A percentile compares a stretch with the other conserved stretches of the same genome.
Conservation (phyloP, 495 filamentous ascomycete genomes). For the Penicillium soppii region DNA sequence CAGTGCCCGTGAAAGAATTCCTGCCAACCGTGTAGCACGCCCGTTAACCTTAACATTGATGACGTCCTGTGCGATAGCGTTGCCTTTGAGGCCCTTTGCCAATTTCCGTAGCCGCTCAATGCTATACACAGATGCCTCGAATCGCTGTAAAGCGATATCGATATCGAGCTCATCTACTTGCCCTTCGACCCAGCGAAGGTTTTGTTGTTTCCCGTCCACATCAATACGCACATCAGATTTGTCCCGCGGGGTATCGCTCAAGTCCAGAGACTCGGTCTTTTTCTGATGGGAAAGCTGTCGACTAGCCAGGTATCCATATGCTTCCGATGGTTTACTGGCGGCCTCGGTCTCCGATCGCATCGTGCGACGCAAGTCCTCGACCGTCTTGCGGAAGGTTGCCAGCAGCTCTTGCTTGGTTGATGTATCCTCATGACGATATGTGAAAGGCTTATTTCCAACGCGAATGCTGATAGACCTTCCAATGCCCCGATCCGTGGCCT, state of each 20-base stretch:
- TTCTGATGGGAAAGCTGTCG: constrained; percentile 29
- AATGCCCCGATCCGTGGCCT: constrained; percentile 61
- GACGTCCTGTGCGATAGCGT: constrained; percentile 80
- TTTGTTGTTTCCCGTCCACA: constrained; percentile 94
- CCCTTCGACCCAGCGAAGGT: constrained; percentile 89
- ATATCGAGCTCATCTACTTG: constrained; percentile 97
- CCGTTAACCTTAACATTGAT: constrained; percentile 88
- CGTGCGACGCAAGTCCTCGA: constrained; percentile 83
- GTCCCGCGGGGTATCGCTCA: constrained; percentile 70
- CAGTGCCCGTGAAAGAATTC: constrained; percentile 69
- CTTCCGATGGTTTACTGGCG: constrained; percentile 72
- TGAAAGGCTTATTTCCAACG: constrained; percentile 87
- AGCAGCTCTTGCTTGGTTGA: constrained; percentile 77
- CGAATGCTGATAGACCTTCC: constrained; percentile 88
- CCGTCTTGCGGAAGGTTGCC: constrained; percentile 83
- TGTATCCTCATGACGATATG: constrained; percentile 78
- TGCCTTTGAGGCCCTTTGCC: constrained; percentile 76
- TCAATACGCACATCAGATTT: constrained; percentile 77
- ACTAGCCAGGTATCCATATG: constrained; percentile 68
- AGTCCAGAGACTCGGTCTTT: constrained; percentile 54
- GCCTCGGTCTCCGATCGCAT: constrained; percentile 81
- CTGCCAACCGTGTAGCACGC: constrained; percentile 75
- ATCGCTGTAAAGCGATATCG: constrained; percentile 84
- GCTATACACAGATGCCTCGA: constrained; percentile 76
- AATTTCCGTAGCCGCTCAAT: constrained; percentile 82